phyloP scores from a whole-genome alignment of 1,284 basidiomycete species.

The Takashimella tepidaria region DNA sequence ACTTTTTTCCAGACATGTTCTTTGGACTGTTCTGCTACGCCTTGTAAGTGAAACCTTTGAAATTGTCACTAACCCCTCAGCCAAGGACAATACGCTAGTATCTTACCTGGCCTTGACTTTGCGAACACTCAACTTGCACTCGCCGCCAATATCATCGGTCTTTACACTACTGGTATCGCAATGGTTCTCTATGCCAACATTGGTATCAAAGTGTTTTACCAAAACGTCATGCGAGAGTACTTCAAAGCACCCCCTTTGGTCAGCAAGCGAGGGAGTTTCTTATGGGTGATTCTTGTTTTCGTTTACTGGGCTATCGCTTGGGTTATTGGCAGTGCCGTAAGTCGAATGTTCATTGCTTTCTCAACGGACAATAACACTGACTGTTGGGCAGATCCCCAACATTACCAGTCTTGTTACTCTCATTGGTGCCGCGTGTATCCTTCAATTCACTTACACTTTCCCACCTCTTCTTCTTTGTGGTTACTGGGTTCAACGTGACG shows the following conservation, averaged over 20 bases:
- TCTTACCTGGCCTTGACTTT: constrained; percentile 59
- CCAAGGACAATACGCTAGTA: constrained; percentile 59
- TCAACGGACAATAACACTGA: background rate
- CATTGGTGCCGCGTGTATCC: constrained; percentile 47
- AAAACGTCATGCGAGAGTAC: constrained; percentile 50
- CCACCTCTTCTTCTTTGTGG: constrained; percentile 13
- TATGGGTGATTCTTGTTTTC: constrained; percentile 45
- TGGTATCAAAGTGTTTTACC: constrained; percentile 21
- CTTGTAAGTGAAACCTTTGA: constrained; percentile 29
- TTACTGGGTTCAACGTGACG: constrained; percentile 19
- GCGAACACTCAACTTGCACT: constrained; percentile 50
- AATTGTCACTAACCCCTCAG: background rate
- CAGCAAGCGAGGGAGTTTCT: constrained; percentile 49
- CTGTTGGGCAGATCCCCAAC: constrained; percentile 50
- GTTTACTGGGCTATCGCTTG: constrained; percentile 52
- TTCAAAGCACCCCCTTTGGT: constrained; percentile 57
- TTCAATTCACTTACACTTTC: constrained; percentile 18
- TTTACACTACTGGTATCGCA: constrained; percentile 51
- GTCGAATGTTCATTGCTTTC: background rate
- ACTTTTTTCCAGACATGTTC: constrained; percentile 6
- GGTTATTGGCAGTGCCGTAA: constrained; percentile 55
- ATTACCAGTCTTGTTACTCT: constrained; percentile 56
- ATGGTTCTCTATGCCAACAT: constrained; percentile 63
- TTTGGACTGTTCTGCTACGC: constrained; percentile 53
- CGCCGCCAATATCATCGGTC: constrained; percentile 53